Percentiles rank a stretch among this genome's conserved stretches.
phyloP scores from a whole-genome alignment of 192 early-diverging fungal genomes.

The Backusella liffmaniae region DNA sequence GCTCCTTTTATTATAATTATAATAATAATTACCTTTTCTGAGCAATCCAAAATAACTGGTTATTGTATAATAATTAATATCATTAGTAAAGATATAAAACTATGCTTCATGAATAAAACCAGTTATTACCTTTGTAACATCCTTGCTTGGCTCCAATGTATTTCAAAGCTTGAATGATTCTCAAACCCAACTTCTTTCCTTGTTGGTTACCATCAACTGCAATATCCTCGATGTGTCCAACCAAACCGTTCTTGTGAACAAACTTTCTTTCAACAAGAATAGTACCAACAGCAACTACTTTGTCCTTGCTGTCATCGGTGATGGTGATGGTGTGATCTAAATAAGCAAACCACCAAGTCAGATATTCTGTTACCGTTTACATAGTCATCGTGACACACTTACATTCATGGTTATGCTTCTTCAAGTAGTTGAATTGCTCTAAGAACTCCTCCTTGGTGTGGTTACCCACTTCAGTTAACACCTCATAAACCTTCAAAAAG shows the following conservation, averaged over 20 bases:
- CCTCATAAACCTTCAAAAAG: constrained; percentile 57
- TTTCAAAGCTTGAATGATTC: constrained; percentile 82
- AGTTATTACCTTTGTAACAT: constrained; percentile 74
- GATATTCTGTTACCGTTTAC: background rate
- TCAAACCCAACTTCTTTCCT: constrained; percentile 57
- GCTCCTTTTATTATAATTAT: background rate
- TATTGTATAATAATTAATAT: background rate
- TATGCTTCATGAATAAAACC: background rate
- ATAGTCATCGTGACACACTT: constrained; percentile 19
- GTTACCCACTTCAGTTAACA: constrained; percentile 73
- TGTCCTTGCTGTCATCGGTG: constrained; percentile 56
- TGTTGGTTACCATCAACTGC: constrained; percentile 59
- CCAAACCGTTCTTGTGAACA: constrained; percentile 72
- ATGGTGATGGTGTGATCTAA: constrained; percentile 77
- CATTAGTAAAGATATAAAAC: background rate
- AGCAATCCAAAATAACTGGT: constrained; percentile 55
- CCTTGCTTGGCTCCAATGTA: constrained; percentile 75
- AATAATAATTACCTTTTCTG: constrained; percentile 47
- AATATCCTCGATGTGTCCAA: constrained; percentile 84
- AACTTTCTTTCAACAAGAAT: constrained; percentile 86
- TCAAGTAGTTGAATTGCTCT: constrained; percentile 64
- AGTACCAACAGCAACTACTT: constrained; percentile 78
- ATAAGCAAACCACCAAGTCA: background rate
- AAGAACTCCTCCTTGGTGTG: constrained; percentile 66
- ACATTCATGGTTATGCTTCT: constrained; percentile 75